phyloP scores from a whole-genome alignment of 306 rosid species.

The Malus asiatica region DNA sequence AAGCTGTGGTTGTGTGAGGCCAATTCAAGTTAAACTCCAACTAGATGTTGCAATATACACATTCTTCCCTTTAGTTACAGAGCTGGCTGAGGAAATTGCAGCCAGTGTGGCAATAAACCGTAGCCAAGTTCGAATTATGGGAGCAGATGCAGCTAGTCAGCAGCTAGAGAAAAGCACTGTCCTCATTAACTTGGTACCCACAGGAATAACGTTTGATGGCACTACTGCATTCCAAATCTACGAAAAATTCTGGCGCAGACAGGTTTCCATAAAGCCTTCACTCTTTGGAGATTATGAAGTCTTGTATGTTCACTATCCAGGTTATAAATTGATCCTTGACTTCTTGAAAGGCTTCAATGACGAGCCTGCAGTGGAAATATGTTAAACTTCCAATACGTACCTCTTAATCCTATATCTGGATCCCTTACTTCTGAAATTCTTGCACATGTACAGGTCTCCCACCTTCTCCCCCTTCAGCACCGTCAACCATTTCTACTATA shows the following conservation, averaged over 20 bases:
- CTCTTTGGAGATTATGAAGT: conserved; percentile 75
- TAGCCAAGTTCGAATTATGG: conserved; percentile 87
- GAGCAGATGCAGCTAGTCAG: conserved; percentile 76
- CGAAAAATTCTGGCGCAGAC: conserved; percentile 62
- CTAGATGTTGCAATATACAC: conserved; percentile 58
- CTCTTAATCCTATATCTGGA: background rate
- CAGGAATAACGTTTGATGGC: conserved; percentile 52
- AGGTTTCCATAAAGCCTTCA: conserved; percentile 50
- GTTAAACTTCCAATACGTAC: background rate
- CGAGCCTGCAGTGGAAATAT: background rate
- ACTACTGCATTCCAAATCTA: conserved; percentile 51
- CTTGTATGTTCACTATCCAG: conserved; percentile 74
- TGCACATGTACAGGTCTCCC: conserved; percentile 72
- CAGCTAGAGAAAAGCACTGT: conserved; percentile 71
- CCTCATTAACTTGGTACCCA: conserved; percentile 73
- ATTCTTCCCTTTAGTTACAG: conserved; percentile 63
- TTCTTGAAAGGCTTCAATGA: background rate
- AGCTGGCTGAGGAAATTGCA: conserved; percentile 77
- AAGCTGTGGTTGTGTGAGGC: conserved; percentile 83
- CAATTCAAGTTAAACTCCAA: conserved; percentile 71
- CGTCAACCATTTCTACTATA: conserved; percentile 38
- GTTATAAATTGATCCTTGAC: conserved; percentile 26
- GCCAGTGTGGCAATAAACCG: conserved; percentile 55
- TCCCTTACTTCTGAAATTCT: conserved; percentile 16
- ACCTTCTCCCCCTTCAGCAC: conserved; percentile 78